Conservation (phyloP, 345 rosid species). For the Acer yangbiense region DNA sequence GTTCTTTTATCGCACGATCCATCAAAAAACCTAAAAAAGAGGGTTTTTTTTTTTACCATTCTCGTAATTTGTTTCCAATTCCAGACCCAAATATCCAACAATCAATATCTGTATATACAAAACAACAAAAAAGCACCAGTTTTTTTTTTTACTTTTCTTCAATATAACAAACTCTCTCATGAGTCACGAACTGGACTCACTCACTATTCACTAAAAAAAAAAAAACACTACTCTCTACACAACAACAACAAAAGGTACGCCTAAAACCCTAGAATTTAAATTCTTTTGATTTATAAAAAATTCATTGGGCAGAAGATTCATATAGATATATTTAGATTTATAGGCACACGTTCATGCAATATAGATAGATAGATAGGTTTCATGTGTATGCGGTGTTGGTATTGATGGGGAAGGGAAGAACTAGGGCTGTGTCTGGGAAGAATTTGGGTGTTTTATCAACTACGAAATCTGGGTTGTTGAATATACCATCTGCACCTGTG, state of each 20-base stretch:
- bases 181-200: slow-evolving; percentile 28
- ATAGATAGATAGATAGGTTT: slow-evolving; percentile 36
- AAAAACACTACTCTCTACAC: background rate
- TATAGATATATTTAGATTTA: background rate
- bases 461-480: slow-evolving; percentile 32
- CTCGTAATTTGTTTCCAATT: slow-evolving; percentile 20
- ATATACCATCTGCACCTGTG: slow-evolving; percentile 67
- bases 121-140: no score
- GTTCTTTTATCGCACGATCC: background rate
- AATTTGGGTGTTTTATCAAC: slow-evolving; percentile 32
- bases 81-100: slow-evolving; percentile 5
- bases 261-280: slow-evolving; percentile 53
- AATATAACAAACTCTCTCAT: slow-evolving; percentile 31
- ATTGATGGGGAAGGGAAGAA: slow-evolving; percentile 88
- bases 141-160: no score
- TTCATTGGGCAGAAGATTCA: background rate
- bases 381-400: slow-evolving; percentile 25
- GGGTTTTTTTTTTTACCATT: background rate
- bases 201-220: slow-evolving; percentile 3
- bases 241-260: slow-evolving; percentile 40
- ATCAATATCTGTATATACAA: background rate
- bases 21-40: background rate
- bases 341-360: background rate
- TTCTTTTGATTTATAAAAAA: background rate
- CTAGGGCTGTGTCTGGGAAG: slow-evolving; percentile 74